These are phyloP conservation scores for Emergomyces pasteurianus DNA, from an alignment of 2,329 filamentous ascomycete genomes.

Conservation along the genomic window DNA sequence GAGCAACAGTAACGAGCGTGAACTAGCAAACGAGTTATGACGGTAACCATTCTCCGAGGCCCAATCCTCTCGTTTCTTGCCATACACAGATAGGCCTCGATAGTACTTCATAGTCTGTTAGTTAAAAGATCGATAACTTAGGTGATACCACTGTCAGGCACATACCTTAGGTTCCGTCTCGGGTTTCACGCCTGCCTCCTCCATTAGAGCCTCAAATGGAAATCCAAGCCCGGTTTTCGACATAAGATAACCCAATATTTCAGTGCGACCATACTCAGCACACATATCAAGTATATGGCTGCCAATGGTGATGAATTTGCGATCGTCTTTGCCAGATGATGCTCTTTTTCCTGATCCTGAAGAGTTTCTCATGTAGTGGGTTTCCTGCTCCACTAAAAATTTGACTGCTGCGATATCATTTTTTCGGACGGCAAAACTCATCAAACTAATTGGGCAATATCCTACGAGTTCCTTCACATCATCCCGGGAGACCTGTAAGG, in stretches of 20 bases:
- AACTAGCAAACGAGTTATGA: background rate
- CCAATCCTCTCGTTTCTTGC: conserved; percentile 61
- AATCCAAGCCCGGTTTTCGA: conserved; percentile 51
- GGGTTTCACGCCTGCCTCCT: conserved; percentile 51
- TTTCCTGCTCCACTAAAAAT: conserved; percentile 42
- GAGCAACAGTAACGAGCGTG: conserved; percentile 21
- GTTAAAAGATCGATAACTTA: conserved; percentile 1
- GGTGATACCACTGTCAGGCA: background rate
- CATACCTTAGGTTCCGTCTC: conserved; percentile 35
- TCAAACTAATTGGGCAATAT: conserved; percentile 3
- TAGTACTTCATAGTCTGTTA: conserved; percentile 45
- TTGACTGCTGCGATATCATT: conserved; percentile 43
- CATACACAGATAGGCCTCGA: conserved; percentile 61
- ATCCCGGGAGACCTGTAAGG: background rate
- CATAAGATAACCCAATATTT: conserved; percentile 46
- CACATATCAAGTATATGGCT: conserved; percentile 22
- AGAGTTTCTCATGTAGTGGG: conserved; percentile 29
- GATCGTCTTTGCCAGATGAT: background rate
- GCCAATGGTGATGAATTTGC: conserved; percentile 14
- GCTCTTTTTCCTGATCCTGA: conserved; percentile 19
- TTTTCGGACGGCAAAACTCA: conserved; percentile 34
- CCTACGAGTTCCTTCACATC: background rate
- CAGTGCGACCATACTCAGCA: conserved; percentile 32
- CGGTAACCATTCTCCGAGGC: conserved; percentile 42
- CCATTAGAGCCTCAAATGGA: conserved; percentile 53